Base-by-base conservation (phyloP, 768 basidiomycete genomes). In the Wakefieldia striispora region DNA sequence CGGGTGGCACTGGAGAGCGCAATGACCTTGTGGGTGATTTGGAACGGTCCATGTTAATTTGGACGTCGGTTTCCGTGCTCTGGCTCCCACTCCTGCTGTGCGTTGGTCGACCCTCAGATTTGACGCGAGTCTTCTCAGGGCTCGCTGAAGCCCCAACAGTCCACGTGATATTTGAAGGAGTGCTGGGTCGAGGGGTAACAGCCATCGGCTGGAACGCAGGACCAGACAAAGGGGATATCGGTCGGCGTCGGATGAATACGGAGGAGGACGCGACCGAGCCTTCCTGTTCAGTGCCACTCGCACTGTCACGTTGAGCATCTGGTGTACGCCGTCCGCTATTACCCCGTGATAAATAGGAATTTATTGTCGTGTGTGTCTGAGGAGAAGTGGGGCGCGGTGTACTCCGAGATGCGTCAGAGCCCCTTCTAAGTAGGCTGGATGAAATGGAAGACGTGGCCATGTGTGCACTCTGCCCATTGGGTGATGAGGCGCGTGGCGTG, bases 131-230 rank as follows among this genome's bases (percentile, higher is more conserved):
- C 44, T 63, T 67, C 27, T 67, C 67, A n/a, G 54, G 61, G 41
- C 63, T 68, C 26, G 60, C 40, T 16, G 72, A 69, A 20, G 71
- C 49, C n/a, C 55, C 68, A 35, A 68, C 57, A 45, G 75, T 80
- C 88, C 88, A 90, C n/a, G 81, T 79, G 45, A 88, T 76, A 63
- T 86, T 88, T 2, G 89, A 90, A 31, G 88, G 88, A 23, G 88
- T 87, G 39, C 63, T 61, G 26, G 78, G 73, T 35, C 75, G 70
- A 48, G 76, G 72, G 46, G 82, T 75, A 20, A 79, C 75, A 7
- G 77, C 58, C 70, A 86, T 72, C 6, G 82, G 76, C 65, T 85
- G 86, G 63, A 74, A 88, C 3, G 80, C 67, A 23, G 76, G 71
- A 23, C 73, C 76, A 27, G 85, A 78, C 31, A 88, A 74, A 6